These are phyloP conservation scores for Cudoniella acicularis DNA, from an alignment of 495 filamentous ascomycete species.

Conservation along the genomic window DNA sequence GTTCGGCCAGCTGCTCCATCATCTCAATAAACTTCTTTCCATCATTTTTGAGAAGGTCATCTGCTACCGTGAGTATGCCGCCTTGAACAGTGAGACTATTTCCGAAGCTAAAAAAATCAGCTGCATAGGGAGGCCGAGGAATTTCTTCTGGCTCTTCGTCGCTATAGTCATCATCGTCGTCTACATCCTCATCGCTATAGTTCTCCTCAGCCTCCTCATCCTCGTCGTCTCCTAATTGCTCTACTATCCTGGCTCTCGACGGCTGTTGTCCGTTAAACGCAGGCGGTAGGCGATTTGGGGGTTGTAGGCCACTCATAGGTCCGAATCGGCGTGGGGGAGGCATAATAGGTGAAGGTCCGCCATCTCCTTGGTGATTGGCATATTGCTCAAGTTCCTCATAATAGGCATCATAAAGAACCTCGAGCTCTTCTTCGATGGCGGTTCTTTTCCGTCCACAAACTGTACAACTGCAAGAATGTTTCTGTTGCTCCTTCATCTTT, in stretches of 20 bases:
- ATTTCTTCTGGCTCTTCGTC: conserved; percentile 64
- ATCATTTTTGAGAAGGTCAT: conserved; percentile 97
- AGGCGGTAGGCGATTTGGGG: conserved; percentile 43
- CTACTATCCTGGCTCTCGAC: conserved; percentile 50
- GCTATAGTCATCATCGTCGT: conserved; percentile 46
- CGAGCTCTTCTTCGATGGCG: conserved; percentile 96
- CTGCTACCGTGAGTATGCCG: conserved; percentile 96
- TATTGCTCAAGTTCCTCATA: conserved; percentile 98
- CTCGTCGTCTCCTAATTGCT: conserved; percentile 56
- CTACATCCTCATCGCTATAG: conserved; percentile 36
- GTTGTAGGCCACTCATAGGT: conserved; percentile 47
- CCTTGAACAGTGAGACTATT: conserved; percentile 97
- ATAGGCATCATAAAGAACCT: conserved; percentile 98
- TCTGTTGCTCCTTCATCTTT: conserved; percentile 99
- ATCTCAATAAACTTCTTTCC: conserved; percentile 99
- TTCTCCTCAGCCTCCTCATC: conserved; percentile 53
- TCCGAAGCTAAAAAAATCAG: conserved; percentile 95
- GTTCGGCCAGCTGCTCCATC: conserved; percentile 99
- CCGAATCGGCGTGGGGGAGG: conserved; percentile 56
- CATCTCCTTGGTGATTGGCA: conserved; percentile 80
- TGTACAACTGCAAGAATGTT: conserved; percentile 96
- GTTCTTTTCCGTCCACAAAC: conserved; percentile 95
- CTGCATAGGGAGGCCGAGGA: conserved; percentile 43
- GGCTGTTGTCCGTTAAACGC: conserved; percentile 47
- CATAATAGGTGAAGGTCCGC: conserved; percentile 57